Evolutionary conservation across 2,329 filamentous ascomycete genomes (phyloP).

Genomic region (Colletotrichum liaoningense): DNA sequence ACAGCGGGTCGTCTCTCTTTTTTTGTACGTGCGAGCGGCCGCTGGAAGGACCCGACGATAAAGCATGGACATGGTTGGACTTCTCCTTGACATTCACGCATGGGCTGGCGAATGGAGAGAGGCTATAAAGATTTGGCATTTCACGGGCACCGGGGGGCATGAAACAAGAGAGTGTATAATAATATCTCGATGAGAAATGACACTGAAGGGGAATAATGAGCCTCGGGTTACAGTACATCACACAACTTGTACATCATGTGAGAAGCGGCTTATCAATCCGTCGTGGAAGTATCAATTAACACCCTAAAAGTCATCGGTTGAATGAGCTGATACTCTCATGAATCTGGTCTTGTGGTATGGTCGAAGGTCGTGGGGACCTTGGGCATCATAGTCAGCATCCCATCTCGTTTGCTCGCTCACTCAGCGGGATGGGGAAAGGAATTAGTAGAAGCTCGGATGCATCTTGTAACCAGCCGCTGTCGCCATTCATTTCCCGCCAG

Average conservation of each 20-base stretch:
- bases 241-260: background rate
- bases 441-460: background rate
- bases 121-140: slow-evolving; percentile 21
- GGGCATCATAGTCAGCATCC: background rate
- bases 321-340: background rate
- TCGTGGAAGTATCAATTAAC: background rate
- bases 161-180: slow-evolving; percentile 33
- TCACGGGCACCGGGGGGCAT: slow-evolving; percentile 8
- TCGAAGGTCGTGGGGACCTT: background rate
- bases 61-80: slow-evolving; percentile 19
- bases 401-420: background rate
- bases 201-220: slow-evolving; percentile 14
- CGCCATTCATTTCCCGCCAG: background rate
- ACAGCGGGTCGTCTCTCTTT: slow-evolving; percentile 14
- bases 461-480: background rate
- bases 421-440: background rate
- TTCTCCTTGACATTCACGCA: slow-evolving; percentile 23
- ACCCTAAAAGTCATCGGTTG: background rate
- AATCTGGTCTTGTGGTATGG: too few relatives aligned
- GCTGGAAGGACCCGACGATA: slow-evolving; percentile 36
- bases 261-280: too few relatives aligned
- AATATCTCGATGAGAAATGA: slow-evolving; percentile 34
- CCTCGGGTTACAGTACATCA: background rate
- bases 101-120: slow-evolving; percentile 30
- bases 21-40: slow-evolving; percentile 29